Evolutionary conservation across 306 rosid genomes (phyloP), one percentile per base, ranked within the genome.

Genomic region (Ochetophila trinervis): DNA sequence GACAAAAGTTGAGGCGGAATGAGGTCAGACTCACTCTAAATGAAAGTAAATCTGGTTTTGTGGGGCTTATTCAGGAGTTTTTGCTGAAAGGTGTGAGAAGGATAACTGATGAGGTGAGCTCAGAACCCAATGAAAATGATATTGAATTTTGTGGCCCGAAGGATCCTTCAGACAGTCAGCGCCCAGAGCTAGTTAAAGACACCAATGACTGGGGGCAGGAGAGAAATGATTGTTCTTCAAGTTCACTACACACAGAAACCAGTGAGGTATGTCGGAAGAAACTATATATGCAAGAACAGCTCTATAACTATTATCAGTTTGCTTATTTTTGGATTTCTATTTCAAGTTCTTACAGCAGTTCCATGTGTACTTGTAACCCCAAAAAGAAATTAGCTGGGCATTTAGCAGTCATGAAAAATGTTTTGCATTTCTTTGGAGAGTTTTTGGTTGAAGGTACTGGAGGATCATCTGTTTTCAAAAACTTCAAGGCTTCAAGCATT

Each of bases 371-470:
- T 93, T 47, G 95, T 93, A 48, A 82, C 91, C 56, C 79, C 90
- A 7, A 93, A 89, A 86, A 87, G 96, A 80, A 93, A 86, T 78
- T 89, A 76, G 96, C 90, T 30, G 98, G 97, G 71, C 84, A 83
- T 74, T 84, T 93, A 82, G 97, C 94, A 24, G 89, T 93, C 77
- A 89, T 79, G 97, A 93, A 93, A 76, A 83, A 84, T 71, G 89
- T 81, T 67, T 73, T 93, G 91, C 98, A 87, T 84, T 93, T 93
- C 67, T 93, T 79, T 71, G 93, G 96, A 53, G 91, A 87, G 65
- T 85, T 87, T 74, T 58, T 87, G 84, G 98, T 93, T 63, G 97
- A 93, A 77, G 97, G 98, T 68, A 89, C 91, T 66, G 97, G 94
- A 27, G 97, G 98, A 65, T 86, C 94, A 68, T 87, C 97, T 40